Conservation (phyloP, 2,329 filamentous ascomycete genomes). For the Beauveria sp. region DNA sequence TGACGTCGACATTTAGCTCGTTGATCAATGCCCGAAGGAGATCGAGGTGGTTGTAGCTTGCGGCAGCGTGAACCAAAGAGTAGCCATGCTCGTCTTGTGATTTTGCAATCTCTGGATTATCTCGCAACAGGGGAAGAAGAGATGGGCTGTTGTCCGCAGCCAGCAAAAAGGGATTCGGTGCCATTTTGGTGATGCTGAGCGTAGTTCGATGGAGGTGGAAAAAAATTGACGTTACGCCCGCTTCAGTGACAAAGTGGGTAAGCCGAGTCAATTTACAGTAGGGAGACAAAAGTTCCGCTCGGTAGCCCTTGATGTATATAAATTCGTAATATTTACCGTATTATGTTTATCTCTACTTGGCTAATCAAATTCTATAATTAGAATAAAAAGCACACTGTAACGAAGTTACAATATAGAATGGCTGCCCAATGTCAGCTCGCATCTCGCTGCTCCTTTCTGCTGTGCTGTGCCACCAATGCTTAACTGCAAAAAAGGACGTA, state of each 20-base stretch:
- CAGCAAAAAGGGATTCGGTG: conserved; percentile 60
- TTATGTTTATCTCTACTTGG: no score
- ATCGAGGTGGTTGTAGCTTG: conserved; percentile 81
- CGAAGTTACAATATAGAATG: neutral
- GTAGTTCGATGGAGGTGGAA: neutral
- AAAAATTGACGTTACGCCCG: neutral
- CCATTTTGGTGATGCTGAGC: conserved; percentile 26
- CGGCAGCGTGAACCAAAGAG: conserved; percentile 84
- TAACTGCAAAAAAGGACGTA: neutral
- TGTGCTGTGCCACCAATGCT: neutral
- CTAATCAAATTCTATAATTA: no score
- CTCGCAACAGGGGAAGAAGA: conserved; percentile 66
- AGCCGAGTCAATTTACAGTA: neutral
- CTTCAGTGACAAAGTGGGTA: neutral
- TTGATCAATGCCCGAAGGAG: conserved; percentile 68
- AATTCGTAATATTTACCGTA: no score
- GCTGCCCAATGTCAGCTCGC: neutral
- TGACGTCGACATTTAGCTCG: conserved; percentile 70
- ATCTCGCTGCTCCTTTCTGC: neutral
- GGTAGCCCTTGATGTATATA: no score
- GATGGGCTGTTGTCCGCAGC: conserved; percentile 74
- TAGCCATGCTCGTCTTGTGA: conserved; percentile 88
- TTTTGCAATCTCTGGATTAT: conserved; percentile 68
- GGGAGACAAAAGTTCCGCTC: no score
- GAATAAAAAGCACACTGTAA: neutral